These are phyloP conservation scores for Cryptomeria japonica DNA, from an alignment of 75 land plant genomes.

Conservation along the genomic window DNA sequence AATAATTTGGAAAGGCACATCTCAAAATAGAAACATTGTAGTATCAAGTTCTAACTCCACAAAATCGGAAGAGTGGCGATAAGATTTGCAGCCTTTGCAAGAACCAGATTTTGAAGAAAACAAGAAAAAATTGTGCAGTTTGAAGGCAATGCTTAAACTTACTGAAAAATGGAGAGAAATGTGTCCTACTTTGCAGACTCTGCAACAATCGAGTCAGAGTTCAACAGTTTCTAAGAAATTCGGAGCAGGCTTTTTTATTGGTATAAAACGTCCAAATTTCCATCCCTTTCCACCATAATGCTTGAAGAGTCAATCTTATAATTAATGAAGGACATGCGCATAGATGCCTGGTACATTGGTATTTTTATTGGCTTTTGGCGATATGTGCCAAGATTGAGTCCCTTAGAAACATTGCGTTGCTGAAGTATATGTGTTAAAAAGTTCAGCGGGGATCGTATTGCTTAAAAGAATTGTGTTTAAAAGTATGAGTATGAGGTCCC, in stretches of 20 bases:
- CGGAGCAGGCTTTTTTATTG: not conserved
- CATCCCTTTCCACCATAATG: not conserved
- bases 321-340: not conserved
- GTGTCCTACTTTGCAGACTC: not conserved
- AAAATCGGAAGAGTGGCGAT: not conserved
- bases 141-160: not conserved
- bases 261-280: not conserved
- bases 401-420: no score
- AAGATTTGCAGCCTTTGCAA: not conserved
- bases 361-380: no score
- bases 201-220: not conserved
- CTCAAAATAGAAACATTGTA: not conserved
- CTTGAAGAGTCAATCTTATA: not conserved
- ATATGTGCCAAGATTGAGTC: no score
- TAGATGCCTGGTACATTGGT: no score
- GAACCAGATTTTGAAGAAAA: not conserved
- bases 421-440: no score
- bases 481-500: no score
- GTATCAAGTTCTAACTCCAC: not conserved
- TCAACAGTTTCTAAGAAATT: not conserved
- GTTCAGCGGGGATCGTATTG: no score
- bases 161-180: not conserved
- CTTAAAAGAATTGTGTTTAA: no score
- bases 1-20: not conserved
- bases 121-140: not conserved